These are phyloP conservation scores for Lactarius hengduanensis DNA, from an alignment of 768 basidiomycete genomes.

Conservation along the genomic window DNA sequence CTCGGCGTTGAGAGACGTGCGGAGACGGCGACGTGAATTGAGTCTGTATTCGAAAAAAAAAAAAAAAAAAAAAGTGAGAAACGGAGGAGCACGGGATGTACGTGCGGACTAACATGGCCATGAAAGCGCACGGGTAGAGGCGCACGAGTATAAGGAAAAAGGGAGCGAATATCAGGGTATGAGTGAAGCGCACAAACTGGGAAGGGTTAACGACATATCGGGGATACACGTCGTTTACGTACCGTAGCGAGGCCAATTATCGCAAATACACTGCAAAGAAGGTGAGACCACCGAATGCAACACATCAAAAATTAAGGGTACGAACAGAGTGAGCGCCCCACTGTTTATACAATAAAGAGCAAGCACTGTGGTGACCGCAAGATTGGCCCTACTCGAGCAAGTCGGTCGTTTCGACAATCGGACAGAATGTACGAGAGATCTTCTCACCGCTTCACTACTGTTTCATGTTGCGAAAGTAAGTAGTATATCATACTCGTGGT, in stretches of 20 bases:
- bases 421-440: background rate
- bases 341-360: constrained; percentile 10
- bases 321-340: constrained; percentile 12
- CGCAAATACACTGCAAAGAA: constrained; percentile 6
- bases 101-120: constrained; percentile 4
- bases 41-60: background rate
- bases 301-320: background rate
- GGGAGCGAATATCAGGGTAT: constrained; percentile 2
- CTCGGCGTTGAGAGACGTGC: constrained; percentile 1
- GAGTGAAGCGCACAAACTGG: background rate
- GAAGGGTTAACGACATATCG: background rate
- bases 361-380: background rate
- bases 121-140: constrained; percentile 9
- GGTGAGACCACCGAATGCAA: background rate
- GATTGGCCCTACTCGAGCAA: background rate
- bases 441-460: constrained; percentile 4
- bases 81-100: background rate
- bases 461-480: background rate
- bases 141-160: constrained; percentile 10
- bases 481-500: constrained; percentile 10
- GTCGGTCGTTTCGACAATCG: background rate
- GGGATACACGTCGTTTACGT: background rate
- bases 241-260: constrained; percentile 1
- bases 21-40: constrained; percentile 7
- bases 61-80: background rate